A percentile compares a stretch with the other conserved stretches of the same genome.
phyloP scores from a whole-genome alignment of 2,329 filamentous ascomycete species.

The Aureobasidium sp. region DNA sequence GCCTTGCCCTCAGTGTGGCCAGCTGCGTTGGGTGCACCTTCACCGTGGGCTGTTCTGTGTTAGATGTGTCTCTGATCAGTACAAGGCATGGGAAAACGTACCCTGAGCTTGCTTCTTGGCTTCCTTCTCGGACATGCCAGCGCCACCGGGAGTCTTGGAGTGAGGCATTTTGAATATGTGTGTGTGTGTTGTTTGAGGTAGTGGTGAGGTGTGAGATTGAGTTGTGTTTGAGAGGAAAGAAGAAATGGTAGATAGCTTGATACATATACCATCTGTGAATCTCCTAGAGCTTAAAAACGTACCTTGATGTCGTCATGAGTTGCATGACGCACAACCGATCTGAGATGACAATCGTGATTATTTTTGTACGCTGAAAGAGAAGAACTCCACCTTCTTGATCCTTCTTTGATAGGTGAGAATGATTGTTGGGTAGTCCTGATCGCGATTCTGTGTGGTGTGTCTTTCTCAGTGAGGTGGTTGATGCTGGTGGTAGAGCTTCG shows the following conservation, averaged over 20 bases:
- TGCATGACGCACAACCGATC: slow-evolving; percentile 1
- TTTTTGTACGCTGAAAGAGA: neutral
- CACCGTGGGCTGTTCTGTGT: slow-evolving; percentile 23
- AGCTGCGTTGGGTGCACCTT: slow-evolving; percentile 28
- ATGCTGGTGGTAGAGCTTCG: neutral
- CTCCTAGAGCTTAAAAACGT: neutral
- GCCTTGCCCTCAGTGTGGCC: slow-evolving; percentile 24
- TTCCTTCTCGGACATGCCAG: slow-evolving; percentile 28
- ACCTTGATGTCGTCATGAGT: neutral
- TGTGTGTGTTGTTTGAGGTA: neutral
- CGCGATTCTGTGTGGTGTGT: neutral
- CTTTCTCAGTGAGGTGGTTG: neutral
- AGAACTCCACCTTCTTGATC: neutral
- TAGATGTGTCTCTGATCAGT: neutral
- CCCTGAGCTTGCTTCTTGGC: slow-evolving; percentile 30
- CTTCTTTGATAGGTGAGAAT: neutral
- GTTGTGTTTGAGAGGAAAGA: neutral
- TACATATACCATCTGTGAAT: neutral
- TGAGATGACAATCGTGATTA: neutral
- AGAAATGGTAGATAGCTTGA: neutral
- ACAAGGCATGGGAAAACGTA: slow-evolving; percentile 11
- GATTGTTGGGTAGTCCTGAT: neutral
- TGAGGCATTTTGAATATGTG: slow-evolving; percentile 18
- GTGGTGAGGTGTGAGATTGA: neutral
- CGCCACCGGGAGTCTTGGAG: slow-evolving; percentile 27